Evolutionary conservation across 2,329 filamentous ascomycete genomes (phyloP).

Genomic region (Hymenoscyphus scutula): DNA sequence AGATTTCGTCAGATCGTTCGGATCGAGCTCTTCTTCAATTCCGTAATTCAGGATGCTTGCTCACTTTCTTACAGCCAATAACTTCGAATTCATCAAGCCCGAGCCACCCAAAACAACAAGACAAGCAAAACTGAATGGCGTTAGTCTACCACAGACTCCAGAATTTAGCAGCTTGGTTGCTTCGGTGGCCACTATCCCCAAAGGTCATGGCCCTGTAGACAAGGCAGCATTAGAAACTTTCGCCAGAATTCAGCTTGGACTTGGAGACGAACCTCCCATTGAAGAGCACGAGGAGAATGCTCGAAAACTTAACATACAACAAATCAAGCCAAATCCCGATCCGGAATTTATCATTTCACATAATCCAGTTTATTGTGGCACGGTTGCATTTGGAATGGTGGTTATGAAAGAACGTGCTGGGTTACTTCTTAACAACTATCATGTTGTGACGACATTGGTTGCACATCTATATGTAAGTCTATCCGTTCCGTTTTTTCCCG

Average conservation of each 20-base stretch:
- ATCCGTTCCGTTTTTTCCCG: not conserved
- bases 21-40: too few species aligned
- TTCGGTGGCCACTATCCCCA: not conserved
- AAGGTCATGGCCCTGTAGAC: not conserved
- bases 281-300: not conserved
- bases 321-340: not conserved
- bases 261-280: not conserved
- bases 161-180: not conserved
- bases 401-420: slow-evolving; percentile 3
- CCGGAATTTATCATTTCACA: not conserved
- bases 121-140: not conserved
- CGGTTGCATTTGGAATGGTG: not conserved
- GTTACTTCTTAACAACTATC: slow-evolving; percentile 5
- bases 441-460: not conserved
- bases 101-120: not conserved
- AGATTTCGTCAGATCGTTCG: too few species aligned
- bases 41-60: too few species aligned
- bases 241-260: not conserved
- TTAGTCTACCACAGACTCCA: not conserved
- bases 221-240: not conserved
- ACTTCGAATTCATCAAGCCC: not conserved
- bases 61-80: too few species aligned
- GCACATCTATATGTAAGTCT: slow-evolving; percentile 4
- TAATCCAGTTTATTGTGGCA: slow-evolving; percentile 7
- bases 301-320: not conserved